Evolutionary conservation across 208 protist genomes (phyloP).

Genomic region (Trypanosoma vivax): DNA sequence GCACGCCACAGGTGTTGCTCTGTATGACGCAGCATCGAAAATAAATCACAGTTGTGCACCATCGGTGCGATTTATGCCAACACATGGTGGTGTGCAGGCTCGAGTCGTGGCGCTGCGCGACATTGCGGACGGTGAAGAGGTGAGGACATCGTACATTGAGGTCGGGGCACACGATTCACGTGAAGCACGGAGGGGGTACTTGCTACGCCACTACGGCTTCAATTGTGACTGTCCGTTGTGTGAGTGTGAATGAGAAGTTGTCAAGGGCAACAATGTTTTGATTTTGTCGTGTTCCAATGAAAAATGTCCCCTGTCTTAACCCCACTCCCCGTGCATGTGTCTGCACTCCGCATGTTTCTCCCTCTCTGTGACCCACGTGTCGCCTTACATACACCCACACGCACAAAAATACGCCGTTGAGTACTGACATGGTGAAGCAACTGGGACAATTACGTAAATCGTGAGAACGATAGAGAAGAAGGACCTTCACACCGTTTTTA

Average conservation of each 20-base stretch:
- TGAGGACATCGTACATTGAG: constrained; percentile 44
- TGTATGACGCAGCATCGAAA: constrained; percentile 40
- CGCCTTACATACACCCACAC: too few species aligned
- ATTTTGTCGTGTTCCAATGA: too few species aligned
- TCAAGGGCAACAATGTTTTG: neutral
- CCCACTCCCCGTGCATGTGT: too few species aligned
- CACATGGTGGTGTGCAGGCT: constrained; percentile 21
- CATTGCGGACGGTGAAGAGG: constrained; percentile 26
- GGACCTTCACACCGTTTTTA: neutral
- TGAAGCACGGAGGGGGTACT: constrained; percentile 12
- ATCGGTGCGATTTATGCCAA: constrained; percentile 38
- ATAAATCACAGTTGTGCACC: constrained; percentile 57
- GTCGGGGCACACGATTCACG: constrained; percentile 15
- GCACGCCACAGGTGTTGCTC: constrained; percentile 33
- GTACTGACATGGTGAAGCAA: neutral
- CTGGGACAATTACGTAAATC: neutral
- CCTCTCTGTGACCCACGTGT: too few species aligned
- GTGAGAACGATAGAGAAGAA: neutral
- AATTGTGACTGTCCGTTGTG: constrained; percentile 33
- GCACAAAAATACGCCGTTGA: too few species aligned
- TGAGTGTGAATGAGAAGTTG: neutral
- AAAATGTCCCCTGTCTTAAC: too few species aligned
- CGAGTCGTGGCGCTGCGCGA: constrained; percentile 28
- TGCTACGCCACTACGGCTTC: constrained; percentile 41
- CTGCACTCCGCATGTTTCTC: too few species aligned